These are phyloP conservation scores for Pyrrhoderma lamaoense DNA, from an alignment of 1,284 basidiomycete genomes.

Conservation along the genomic window DNA sequence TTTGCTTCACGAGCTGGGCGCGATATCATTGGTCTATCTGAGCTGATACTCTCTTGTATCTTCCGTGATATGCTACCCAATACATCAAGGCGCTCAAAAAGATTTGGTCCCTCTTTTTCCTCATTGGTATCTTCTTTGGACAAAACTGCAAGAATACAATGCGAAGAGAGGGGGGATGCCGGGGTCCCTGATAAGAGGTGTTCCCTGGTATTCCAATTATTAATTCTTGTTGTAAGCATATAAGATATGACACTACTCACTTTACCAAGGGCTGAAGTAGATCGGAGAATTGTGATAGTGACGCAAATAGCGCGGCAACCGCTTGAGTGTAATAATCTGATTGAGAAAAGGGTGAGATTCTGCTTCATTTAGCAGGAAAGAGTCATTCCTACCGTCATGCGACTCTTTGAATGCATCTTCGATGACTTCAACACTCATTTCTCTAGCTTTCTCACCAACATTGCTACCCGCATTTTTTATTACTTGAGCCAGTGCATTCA, in stretches of 20 bases:
- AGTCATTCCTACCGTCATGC: slow-evolving; percentile 49
- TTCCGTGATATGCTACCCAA: slow-evolving; percentile 67
- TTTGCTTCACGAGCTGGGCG: slow-evolving; percentile 81
- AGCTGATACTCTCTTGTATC: slow-evolving; percentile 60
- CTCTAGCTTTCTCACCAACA: slow-evolving; percentile 70
- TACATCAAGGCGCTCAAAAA: slow-evolving; percentile 62
- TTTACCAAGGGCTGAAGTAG: slow-evolving; percentile 63
- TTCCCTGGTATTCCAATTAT: slow-evolving; percentile 28
- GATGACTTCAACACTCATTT: slow-evolving; percentile 69
- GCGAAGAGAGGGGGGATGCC: slow-evolving; percentile 54
- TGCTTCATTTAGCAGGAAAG: neutral
- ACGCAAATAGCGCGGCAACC: slow-evolving; percentile 59
- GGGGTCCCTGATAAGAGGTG: slow-evolving; percentile 58
- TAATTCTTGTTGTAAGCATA: neutral
- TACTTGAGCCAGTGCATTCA: slow-evolving; percentile 74
- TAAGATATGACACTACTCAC: slow-evolving; percentile 33
- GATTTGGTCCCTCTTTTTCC: slow-evolving; percentile 28
- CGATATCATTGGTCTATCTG: slow-evolving; percentile 69
- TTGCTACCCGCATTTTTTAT: slow-evolving; percentile 67
- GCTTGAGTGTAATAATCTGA: slow-evolving; percentile 70
- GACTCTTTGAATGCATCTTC: slow-evolving; percentile 71
- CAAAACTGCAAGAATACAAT: slow-evolving; percentile 60
- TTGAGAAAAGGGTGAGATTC: neutral
- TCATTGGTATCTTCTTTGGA: slow-evolving; percentile 37
- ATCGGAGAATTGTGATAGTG: slow-evolving; percentile 60